Evolutionary conservation across 202 grass and related monocot species (phyloP).

Genomic region (Setaria viridis): DNA sequence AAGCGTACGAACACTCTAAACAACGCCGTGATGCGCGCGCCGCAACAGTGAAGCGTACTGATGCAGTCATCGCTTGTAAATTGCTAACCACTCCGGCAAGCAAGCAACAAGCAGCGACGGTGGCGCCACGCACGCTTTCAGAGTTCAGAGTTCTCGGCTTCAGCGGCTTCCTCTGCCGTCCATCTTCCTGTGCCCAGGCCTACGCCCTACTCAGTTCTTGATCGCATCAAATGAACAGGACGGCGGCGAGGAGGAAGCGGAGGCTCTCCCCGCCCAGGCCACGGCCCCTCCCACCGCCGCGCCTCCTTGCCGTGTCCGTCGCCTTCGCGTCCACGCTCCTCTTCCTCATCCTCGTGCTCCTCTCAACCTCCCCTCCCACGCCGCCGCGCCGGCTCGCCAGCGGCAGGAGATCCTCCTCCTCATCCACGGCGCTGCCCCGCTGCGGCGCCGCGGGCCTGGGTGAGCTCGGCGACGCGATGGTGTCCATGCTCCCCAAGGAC

Average conservation of each 20-base stretch:
- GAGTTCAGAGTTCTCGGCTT: too few relatives aligned
- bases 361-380: background rate
- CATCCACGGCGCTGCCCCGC: background rate
- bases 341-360: conserved; percentile 31
- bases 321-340: conserved; percentile 9
- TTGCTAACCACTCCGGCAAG: background rate
- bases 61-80: background rate
- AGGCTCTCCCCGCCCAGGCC: background rate
- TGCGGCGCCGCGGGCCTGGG: conserved; percentile 34
- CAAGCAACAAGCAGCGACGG: conserved; percentile 4
- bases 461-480: conserved; percentile 77
- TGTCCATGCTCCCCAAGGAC: conserved; percentile 74
- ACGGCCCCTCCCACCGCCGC: background rate
- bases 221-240: background rate
- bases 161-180: background rate
- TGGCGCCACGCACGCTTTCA: background rate
- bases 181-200: background rate
- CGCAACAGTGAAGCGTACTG: background rate
- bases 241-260: background rate
- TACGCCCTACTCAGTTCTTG: too few relatives aligned
- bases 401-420: background rate
- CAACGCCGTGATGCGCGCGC: conserved; percentile 17
- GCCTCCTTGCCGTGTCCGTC: background rate
- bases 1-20: conserved; percentile 23
- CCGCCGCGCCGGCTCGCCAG: background rate